Base-by-base conservation (phyloP, 768 basidiomycete genomes). In the Neoboletus magnificus region DNA sequence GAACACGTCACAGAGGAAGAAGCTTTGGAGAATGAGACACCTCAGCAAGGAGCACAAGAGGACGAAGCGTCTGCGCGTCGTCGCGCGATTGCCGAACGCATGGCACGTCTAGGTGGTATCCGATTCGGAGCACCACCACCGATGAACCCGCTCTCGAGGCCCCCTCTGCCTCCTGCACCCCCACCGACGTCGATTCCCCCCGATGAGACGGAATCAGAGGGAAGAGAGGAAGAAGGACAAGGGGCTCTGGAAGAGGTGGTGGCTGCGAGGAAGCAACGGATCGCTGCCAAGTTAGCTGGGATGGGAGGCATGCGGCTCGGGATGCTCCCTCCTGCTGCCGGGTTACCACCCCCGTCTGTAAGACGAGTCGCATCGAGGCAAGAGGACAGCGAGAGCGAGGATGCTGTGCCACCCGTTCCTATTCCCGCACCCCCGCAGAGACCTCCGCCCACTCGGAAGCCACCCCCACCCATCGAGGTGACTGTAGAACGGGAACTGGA, bases 61-160 rank as follows among this genome's bases (percentile, higher is more conserved):
- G 78, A 81, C 48, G 74, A 74, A 1, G 82, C 81, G 53, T 79
- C 82, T 23, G 72, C 71, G 2, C 78, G 86, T 46, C 80, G 85
- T 23, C 79, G 78, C 30, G 89, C 89, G 2, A 90, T 97, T 36
- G 92, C 93, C 1, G 93, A 96, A 55, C 81, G 94, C n/a, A 95
- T 97, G 93, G 93, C 93, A 1, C 91, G 85, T 64, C 77, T 97
- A 0, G 92, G 94, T 16, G 91, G 90, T 4, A 86, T 96, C 66
- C 83, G 81, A 58, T 88, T 94, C 60, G 91, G 91, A 1, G 84
- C 80, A 42, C 87, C 87, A 16, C 82, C 84, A 1, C 57, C 64
- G 11, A 70, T 68, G 62, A 66, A 65, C 41, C 75, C 78, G 18
- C 65, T 69, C 52, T 62, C 61, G 53, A 72, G 70, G 40, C 76